Base-by-base conservation (phyloP, 805 yeast species). In the Ogataea salicorniae region DNA sequence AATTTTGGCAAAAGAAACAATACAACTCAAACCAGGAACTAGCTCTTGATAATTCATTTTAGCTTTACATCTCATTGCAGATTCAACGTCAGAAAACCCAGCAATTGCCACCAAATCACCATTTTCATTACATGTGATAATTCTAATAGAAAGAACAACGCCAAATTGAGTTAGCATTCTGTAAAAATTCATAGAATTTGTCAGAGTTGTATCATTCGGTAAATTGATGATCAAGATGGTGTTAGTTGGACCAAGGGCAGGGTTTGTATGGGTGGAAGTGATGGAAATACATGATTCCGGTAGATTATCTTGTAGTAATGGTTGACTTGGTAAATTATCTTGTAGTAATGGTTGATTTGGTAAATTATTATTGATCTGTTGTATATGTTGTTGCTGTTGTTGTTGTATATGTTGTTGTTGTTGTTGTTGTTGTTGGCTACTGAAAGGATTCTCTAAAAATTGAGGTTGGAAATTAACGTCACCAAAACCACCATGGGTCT, bases 1-100 rank as follows among this genome's bases (percentile, higher is more conserved):
- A 33, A 89, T 77, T 59, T 84, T 87, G 4, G 97, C 97, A 73
- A 89, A 94, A 0, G 91, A 87, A 36, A 89, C 87, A 37, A 80
- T 71, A 62, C 94, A 80, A 16, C 84, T 80, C 23, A 79, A 74
- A 4, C 95, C 96, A 2, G 92, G 87, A 51, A 82, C 77, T 37
- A 92, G 73, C 59, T 92, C 97, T 54, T 83, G 81, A 53, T 90
- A 95, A 59, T 86, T 88, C 60, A 91, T 76, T 43, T 75, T 79
- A 15, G 87, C 85, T 60, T 83, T 82, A 44, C 96, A 89, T 42
- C 75, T 77, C 74, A 87, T 80, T 8, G 99, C 95, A 33, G 80
- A 71, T 44, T 88, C 96, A 6, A 85, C 67, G 26, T 77, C 70
- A 4, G 77, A 75, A 64, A 87, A 91, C 63, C 87, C 94, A 20